A percentile compares a stretch with the other conserved stretches of the same genome.
These are phyloP conservation scores for Paramecium tetraurelia DNA, from an alignment of 73 alveolate genomes.

Conservation along the genomic window DNA sequence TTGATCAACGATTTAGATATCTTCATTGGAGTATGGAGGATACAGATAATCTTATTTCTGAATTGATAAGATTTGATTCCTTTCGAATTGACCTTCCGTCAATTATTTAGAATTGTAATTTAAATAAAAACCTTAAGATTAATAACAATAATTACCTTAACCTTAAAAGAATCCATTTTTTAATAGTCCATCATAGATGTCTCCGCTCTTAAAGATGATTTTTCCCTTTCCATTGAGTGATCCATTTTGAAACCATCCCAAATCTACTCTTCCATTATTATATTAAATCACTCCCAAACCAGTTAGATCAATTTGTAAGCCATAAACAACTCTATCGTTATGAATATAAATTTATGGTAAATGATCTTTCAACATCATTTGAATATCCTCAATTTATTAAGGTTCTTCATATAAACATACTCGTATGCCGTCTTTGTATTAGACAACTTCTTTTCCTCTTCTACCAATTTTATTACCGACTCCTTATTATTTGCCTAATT, in stretches of 20 bases:
- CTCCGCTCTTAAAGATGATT: slow-evolving; percentile 26
- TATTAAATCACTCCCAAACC: slow-evolving; percentile 30
- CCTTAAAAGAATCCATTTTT: slow-evolving; percentile 31
- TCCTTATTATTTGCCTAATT: background rate
- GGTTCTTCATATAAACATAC: background rate
- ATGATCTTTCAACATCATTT: background rate
- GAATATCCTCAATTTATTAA: background rate
- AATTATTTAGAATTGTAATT: background rate
- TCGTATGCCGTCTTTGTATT: background rate
- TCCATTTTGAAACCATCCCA: slow-evolving; percentile 43
- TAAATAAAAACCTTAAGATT: background rate
- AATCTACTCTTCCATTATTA: background rate
- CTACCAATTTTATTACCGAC: background rate
- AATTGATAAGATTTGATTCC: background rate
- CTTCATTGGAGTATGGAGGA: background rate
- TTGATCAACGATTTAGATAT: background rate
- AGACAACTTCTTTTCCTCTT: slow-evolving; percentile 30
- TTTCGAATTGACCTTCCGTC: background rate
- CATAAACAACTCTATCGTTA: slow-evolving; percentile 36
- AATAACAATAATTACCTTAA: background rate
- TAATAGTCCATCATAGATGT: background rate
- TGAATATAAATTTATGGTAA: background rate
- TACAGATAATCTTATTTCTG: background rate
- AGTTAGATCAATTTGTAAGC: background rate
- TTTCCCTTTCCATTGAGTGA: background rate